Percentiles rank a stretch among this genome's conserved stretches.
Evolutionary conservation across 345 rosid species (phyloP).

Genomic region (Boechera retrofracta): DNA sequence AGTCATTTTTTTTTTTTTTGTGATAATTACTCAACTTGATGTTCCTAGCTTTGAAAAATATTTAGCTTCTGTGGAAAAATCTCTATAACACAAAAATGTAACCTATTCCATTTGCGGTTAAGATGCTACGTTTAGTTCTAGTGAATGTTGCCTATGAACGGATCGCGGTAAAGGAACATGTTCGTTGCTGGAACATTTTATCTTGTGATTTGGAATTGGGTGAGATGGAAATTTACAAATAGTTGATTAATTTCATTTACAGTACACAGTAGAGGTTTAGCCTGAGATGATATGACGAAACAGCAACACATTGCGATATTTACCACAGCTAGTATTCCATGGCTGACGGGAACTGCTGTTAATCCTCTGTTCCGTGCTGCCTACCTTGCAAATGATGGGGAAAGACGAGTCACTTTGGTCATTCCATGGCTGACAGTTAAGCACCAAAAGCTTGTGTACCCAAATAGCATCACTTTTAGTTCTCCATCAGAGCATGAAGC

Average conservation of each 20-base stretch:
- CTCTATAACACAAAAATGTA: too few relatives aligned
- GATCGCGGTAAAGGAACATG: too few relatives aligned
- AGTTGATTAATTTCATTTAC: not conserved
- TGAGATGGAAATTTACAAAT: not conserved
- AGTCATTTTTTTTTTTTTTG: not conserved
- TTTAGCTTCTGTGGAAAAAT: too few relatives aligned
- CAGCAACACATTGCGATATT: slow-evolving; percentile 72
- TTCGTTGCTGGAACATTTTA: not conserved
- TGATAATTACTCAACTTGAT: not conserved
- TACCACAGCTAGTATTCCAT: slow-evolving; percentile 95
- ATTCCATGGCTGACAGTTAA: slow-evolving; percentile 88
- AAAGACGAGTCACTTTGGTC: slow-evolving; percentile 74
- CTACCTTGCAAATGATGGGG: slow-evolving; percentile 78
- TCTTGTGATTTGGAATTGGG: not conserved
- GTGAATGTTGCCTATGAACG: too few relatives aligned
- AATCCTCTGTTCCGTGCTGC: slow-evolving; percentile 98
- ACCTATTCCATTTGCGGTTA: too few relatives aligned
- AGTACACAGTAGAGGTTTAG: not conserved
- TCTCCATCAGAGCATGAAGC: slow-evolving; percentile 76
- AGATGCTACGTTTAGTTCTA: too few relatives aligned
- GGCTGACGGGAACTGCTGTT: slow-evolving; percentile 98
- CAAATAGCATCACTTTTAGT: slow-evolving; percentile 57
- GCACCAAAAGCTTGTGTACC: slow-evolving; percentile 80
- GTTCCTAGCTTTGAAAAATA: too few relatives aligned
- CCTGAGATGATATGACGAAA: slow-evolving; percentile 55